phyloP scores from a whole-genome alignment of 2,329 filamentous ascomycete genomes.

The Sclerotinia spermophila region DNA sequence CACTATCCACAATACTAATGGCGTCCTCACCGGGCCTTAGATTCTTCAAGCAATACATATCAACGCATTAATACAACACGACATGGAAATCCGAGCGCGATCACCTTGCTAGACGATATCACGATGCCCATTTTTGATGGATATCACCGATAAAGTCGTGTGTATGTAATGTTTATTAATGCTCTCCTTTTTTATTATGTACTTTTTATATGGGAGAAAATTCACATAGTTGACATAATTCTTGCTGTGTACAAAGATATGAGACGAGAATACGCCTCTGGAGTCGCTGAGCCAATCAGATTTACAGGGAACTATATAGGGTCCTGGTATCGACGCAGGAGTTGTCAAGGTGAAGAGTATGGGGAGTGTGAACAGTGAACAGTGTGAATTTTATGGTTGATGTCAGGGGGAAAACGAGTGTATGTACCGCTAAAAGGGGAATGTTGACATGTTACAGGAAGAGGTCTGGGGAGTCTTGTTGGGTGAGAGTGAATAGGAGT shows the following conservation, averaged over 20 bases:
- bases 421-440: not conserved
- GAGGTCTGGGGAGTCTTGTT: not conserved
- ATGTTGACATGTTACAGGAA: not conserved
- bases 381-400: not conserved
- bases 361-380: not conserved
- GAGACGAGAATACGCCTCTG: not conserved
- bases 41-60: not conserved
- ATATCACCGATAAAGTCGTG: not conserved
- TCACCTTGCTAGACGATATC: not conserved
- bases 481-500: not conserved
- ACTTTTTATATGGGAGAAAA: no score
- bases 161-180: no score
- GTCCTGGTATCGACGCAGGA: not conserved
- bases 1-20: not conserved
- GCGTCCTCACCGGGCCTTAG: not conserved
- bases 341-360: not conserved
- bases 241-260: not conserved
- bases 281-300: not conserved
- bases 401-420: not conserved
- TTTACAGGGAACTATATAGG: not conserved
- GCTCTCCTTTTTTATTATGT: no score
- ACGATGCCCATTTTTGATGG: not conserved
- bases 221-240: not conserved
- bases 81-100: not conserved
- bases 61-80: not conserved